Evolutionary conservation across 2,329 filamentous ascomycete genomes (phyloP), one percentile per base, ranked within the genome.

Genomic region (Beauveria bassiana): DNA sequence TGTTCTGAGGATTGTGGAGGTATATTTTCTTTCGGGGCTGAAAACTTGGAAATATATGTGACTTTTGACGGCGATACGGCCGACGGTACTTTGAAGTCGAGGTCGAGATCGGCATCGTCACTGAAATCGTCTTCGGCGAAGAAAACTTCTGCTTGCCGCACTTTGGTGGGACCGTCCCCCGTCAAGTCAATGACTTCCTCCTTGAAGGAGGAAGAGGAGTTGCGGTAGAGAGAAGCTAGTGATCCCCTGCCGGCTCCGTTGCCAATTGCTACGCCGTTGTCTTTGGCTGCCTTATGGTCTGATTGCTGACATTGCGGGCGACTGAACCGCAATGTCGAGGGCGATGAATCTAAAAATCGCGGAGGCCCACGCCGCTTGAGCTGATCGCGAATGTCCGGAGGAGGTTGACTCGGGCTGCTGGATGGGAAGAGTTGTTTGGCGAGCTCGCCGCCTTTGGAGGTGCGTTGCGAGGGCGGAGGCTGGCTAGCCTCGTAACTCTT

Each of bases 61-160:
- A 54, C 31, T 49, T 62, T 62, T 7, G 60, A 65, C 68, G 72
- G 6, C 67, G 66, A 67, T 3, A 84, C 78, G 2, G 81, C 77
- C 1, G 78, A 73, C 0, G 86, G 85, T 62, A 85, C 80, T 62
- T 89, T 81, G 57, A 86, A 82, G 64, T 92, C 83, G 22, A 89
- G 74, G 64, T 90, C 89, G 26, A 96, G 78, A 61, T 91, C 84
- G 22, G 87, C 82, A 67, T 96, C 92, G 70, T 93, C 90, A 68
- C 91, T 91, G 66, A 96, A 95, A 70, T 96, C 93, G 67, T 93
- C 87, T 64, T 92, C 89, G 63, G 86, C 84, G 65, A 92, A 89
- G 63, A 82, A 84, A 10, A 89, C 82, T 8, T 66, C 64, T 12
- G 70, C 45, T 70, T 64, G 31, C 14, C 31, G 31, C 65, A 53